Evolutionary conservation across 768 basidiomycete species (phyloP), one percentile per base, ranked within the genome.

Genomic region (Lactarius indigo): DNA sequence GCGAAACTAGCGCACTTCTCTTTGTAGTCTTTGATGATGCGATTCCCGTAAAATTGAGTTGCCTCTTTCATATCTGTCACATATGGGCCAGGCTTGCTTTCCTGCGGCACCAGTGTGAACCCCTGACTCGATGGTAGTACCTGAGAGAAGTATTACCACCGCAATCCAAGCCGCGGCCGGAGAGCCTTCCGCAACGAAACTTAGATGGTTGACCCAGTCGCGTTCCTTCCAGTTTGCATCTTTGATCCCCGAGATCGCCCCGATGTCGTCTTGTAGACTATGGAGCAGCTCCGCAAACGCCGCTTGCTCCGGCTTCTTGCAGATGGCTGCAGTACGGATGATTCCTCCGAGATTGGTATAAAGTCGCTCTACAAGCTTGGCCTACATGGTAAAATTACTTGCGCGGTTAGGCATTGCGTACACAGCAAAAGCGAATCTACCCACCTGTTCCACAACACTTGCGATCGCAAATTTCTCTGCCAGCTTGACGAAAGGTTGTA

Each of bases 21-120:
- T 76, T 94, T 98, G 82, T 84, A 93, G 69, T 96, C 93, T 76
- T 94, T 93, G 77, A 94, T 88, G 56, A 98, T 84, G 65, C 88
- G 87, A 77, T 97, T 93, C 1, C 88, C 88, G 75, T 94, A 98
- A 79, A 93, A 99, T 73, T 86, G 83, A 13, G 89, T 85, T 4
- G 91, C 85, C 30, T 98, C 94, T 77, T 91, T 96, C 76, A 90
- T 84, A 58, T 95, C 92, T 20, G 77, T 80, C n/a, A 98, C 81
- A 69, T 84, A 89, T 30, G 90, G 85, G 5, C 83, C 92, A 1
- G 96, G 96, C 74, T 91, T 93, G 8, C 87, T 84, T 79, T 92
- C 81, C 81, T 84, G 67, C 52, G 47, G 13, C 5, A 17, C 26
- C 47, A 18, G 18, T 68, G 26, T 57, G 23, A 35, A 37, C 50